These are phyloP conservation scores for Neotropicomus parvogracilis DNA, from an alignment of 1,284 basidiomycete species.

Conservation along the genomic window DNA sequence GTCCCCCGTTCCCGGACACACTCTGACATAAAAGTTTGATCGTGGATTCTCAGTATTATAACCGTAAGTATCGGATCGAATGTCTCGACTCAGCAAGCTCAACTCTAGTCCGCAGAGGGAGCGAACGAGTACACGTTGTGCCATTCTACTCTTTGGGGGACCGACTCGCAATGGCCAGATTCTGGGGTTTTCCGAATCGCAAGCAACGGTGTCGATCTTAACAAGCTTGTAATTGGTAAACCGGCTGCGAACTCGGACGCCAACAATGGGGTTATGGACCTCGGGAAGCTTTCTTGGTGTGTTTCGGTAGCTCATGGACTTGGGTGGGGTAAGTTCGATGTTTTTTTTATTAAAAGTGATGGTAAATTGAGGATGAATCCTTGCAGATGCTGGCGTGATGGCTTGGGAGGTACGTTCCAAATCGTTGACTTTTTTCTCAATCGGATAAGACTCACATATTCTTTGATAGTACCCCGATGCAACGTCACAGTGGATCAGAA, in stretches of 20 bases:
- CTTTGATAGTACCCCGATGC: background rate
- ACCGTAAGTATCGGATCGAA: constrained; percentile 40
- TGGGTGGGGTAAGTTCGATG: constrained; percentile 9
- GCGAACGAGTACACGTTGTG: constrained; percentile 45
- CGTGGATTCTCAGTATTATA: constrained; percentile 48
- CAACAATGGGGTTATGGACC: constrained; percentile 32
- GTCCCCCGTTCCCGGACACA: background rate
- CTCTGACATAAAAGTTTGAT: background rate
- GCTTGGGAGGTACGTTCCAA: background rate
- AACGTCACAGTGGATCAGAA: background rate
- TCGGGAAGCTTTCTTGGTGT: constrained; percentile 4
- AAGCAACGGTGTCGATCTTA: constrained; percentile 47
- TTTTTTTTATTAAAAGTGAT: background rate
- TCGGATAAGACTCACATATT: background rate
- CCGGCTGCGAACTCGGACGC: constrained; percentile 52
- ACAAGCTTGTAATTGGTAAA: constrained; percentile 62
- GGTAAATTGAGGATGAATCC: background rate
- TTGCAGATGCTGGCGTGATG: constrained; percentile 1
- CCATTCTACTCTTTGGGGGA: constrained; percentile 36
- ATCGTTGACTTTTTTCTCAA: background rate
- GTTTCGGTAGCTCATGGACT: constrained; percentile 2
- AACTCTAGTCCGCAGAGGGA: constrained; percentile 37
- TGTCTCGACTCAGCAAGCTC: background rate
- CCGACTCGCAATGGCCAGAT: constrained; percentile 41
- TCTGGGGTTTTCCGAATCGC: constrained; percentile 59